Conservation (phyloP, 345 rosid genomes). For the Sonneratia alba region DNA sequence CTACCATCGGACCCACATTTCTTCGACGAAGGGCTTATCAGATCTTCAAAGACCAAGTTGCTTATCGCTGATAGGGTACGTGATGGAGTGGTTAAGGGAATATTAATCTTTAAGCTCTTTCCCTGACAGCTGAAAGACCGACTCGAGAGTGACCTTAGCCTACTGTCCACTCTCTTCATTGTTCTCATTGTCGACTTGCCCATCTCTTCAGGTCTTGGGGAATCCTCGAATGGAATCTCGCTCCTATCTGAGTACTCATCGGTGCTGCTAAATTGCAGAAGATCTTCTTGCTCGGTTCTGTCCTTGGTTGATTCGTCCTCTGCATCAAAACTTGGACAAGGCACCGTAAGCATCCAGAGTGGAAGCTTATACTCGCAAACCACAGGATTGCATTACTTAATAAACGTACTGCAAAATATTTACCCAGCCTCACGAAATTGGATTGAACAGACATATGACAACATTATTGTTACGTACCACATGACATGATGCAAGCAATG, state of each 20-base stretch:
- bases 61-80: slow-evolving; percentile 73
- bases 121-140: slow-evolving; percentile 57
- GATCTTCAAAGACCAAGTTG: slow-evolving; percentile 59
- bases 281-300: slow-evolving; percentile 48
- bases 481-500: slow-evolving; percentile 64
- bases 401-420: background rate
- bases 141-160: slow-evolving; percentile 38
- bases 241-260: slow-evolving; percentile 27
- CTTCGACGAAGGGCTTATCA: slow-evolving; percentile 53
- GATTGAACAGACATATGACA: background rate
- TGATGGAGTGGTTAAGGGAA: slow-evolving; percentile 76
- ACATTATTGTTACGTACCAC: slow-evolving; percentile 38
- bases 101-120: slow-evolving; percentile 65
- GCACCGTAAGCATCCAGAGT: background rate
- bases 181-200: slow-evolving; percentile 28
- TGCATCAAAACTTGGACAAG: slow-evolving; percentile 21
- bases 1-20: slow-evolving; percentile 49
- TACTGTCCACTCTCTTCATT: slow-evolving; percentile 41
- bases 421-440: background rate
- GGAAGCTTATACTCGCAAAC: background rate
- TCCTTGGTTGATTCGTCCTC: slow-evolving; percentile 56
- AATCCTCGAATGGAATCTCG: slow-evolving; percentile 25
- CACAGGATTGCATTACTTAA: background rate
- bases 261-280: slow-evolving; percentile 27
- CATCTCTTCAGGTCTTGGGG: slow-evolving; percentile 37